Conservation (phyloP, 1,284 basidiomycete species). For the Apiotrichum montevideense region DNA sequence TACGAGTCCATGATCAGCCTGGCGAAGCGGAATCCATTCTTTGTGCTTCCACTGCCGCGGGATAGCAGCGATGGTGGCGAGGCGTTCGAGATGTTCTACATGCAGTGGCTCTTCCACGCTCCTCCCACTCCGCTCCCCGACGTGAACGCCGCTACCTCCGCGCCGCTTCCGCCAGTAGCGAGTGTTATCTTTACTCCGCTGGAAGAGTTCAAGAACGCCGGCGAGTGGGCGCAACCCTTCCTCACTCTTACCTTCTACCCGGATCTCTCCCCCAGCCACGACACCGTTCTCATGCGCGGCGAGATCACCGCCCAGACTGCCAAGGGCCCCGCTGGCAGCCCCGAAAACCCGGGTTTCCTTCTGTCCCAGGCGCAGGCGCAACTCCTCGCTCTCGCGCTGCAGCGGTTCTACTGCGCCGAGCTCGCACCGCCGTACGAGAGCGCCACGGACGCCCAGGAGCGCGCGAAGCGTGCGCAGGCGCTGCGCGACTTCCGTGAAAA, state of each 20-base stretch:
- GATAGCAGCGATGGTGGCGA: slow-evolving; percentile 37
- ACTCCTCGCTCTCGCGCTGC: slow-evolving; percentile 65
- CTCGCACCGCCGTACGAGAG: slow-evolving; percentile 23
- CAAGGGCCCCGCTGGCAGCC: slow-evolving; percentile 22
- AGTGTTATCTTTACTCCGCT: slow-evolving; percentile 86
- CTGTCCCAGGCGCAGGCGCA: slow-evolving; percentile 75
- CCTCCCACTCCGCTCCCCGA: slow-evolving; percentile 49
- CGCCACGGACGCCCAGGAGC: slow-evolving; percentile 25
- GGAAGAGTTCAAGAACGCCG: slow-evolving; percentile 85
- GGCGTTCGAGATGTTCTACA: slow-evolving; percentile 76
- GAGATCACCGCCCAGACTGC: slow-evolving; percentile 66
- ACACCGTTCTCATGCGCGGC: slow-evolving; percentile 78
- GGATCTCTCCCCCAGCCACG: slow-evolving; percentile 74
- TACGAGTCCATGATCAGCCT: slow-evolving; percentile 64
- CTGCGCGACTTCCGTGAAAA: slow-evolving; percentile 41
- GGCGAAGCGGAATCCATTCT: slow-evolving; percentile 63
- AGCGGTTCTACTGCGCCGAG: slow-evolving; percentile 63
- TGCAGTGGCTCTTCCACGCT: slow-evolving; percentile 77
- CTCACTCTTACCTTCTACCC: slow-evolving; percentile 89
- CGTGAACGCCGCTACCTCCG: slow-evolving; percentile 10
- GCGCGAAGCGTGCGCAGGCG: slow-evolving; percentile 30
- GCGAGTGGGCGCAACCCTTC: slow-evolving; percentile 83
- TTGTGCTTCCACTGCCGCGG: slow-evolving; percentile 69
- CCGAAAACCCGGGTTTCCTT: slow-evolving; percentile 51
- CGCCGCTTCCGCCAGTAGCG: slow-evolving; percentile 44